Percentiles rank a stretch among this genome's conserved stretches.
Evolutionary conservation across 2,329 filamentous ascomycete genomes (phyloP).

Genomic region (Fusarium musae): DNA sequence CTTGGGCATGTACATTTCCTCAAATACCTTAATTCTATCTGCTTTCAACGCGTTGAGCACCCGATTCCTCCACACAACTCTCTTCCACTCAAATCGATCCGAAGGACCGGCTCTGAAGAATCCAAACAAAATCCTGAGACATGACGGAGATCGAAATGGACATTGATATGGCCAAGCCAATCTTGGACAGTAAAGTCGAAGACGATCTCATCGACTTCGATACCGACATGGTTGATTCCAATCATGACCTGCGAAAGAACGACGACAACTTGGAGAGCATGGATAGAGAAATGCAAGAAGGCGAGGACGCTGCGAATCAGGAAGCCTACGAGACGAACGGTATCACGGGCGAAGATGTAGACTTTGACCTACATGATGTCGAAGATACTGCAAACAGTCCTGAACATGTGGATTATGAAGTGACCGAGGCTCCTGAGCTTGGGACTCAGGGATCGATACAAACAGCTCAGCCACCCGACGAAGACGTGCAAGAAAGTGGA

Average conservation of each 20-base stretch:
- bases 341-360: slow-evolving; percentile 36
- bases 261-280: slow-evolving; percentile 1
- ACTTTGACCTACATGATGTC: slow-evolving; percentile 29
- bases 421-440: slow-evolving; percentile 8
- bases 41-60: not conserved
- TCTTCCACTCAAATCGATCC: not conserved
- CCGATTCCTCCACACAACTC: not conserved
- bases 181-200: slow-evolving; percentile 40
- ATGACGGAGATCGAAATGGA: slow-evolving; percentile 50
- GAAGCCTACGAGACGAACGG: slow-evolving; percentile 34
- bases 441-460: slow-evolving; percentile 22
- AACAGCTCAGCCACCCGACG: not conserved
- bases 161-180: slow-evolving; percentile 44
- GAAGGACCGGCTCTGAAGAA: not conserved
- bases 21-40: not conserved
- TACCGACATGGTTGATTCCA: slow-evolving; percentile 46
- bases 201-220: slow-evolving; percentile 55
- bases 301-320: slow-evolving; percentile 32
- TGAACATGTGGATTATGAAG: slow-evolving; percentile 13
- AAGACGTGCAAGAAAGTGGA: slow-evolving; percentile 6
- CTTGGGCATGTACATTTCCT: not conserved
- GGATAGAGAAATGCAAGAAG: slow-evolving; percentile 36
- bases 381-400: slow-evolving; percentile 16
- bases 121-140: not conserved
- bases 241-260: slow-evolving; percentile 20